These are phyloP conservation scores for Lactifluus hygrophoroides DNA, from an alignment of 768 basidiomycete genomes.

Conservation along the genomic window DNA sequence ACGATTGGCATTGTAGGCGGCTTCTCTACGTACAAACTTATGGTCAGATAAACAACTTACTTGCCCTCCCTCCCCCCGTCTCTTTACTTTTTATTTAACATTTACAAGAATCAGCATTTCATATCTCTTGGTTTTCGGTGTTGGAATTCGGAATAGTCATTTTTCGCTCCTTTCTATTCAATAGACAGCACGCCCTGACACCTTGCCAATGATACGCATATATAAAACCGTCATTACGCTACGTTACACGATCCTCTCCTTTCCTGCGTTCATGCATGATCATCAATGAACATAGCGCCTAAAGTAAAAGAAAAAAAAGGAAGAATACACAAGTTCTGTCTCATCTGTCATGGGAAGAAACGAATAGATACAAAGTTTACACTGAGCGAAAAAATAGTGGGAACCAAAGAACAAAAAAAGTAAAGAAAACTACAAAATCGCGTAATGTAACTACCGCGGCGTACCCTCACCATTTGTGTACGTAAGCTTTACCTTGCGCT, in stretches of 20 bases:
- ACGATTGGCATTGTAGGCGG: constrained; percentile 78
- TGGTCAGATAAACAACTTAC: constrained; percentile 32
- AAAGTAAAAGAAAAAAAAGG: background rate
- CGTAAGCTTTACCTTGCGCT: constrained; percentile 19
- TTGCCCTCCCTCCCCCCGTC: background rate
- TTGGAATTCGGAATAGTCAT: background rate
- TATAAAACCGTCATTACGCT: background rate
- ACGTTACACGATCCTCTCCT: background rate
- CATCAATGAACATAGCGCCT: background rate
- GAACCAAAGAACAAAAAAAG: background rate
- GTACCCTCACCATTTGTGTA: constrained; percentile 16
- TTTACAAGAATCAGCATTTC: background rate
- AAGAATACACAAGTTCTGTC: background rate
- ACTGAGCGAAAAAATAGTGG: background rate
- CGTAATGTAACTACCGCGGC: background rate
- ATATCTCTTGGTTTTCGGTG: background rate
- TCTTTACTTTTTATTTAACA: background rate
- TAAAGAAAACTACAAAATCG: background rate
- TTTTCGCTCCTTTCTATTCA: background rate
- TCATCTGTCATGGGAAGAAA: background rate
- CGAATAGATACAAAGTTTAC: background rate
- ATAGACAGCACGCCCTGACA: background rate
- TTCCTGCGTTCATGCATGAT: background rate
- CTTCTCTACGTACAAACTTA: constrained; percentile 70
- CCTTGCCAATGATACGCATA: background rate